Percentiles rank a stretch among this genome's conserved stretches.
These are phyloP conservation scores for Talaromyces wortmannii DNA, from an alignment of 495 filamentous ascomycete genomes.

Conservation along the genomic window DNA sequence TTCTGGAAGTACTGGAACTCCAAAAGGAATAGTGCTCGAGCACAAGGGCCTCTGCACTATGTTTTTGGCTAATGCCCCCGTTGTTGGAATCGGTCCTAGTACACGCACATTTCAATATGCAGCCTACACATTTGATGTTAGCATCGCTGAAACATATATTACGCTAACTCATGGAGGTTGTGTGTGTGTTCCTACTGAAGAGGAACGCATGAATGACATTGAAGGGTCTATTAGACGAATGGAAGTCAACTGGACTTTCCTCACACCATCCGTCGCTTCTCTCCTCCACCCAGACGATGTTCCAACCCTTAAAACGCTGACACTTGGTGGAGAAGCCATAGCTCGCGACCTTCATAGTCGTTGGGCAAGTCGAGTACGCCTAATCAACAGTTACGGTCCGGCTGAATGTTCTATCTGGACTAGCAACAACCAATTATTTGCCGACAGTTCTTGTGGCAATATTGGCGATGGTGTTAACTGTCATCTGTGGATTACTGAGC, in stretches of 20 bases:
- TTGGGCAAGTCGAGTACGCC: constrained; percentile 35
- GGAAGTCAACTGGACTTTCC: constrained; percentile 28
- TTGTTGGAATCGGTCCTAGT: constrained; percentile 7
- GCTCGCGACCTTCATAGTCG: constrained; percentile 27
- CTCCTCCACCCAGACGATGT: constrained; percentile 26
- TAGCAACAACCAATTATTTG: not conserved
- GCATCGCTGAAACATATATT: constrained; percentile 32
- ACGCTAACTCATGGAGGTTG: constrained; percentile 37
- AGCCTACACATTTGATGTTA: constrained; percentile 38
- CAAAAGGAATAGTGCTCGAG: constrained; percentile 42
- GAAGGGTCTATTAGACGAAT: constrained; percentile 23
- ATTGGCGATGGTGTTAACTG: constrained; percentile 16
- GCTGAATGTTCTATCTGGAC: constrained; percentile 21
- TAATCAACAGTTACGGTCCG: constrained; percentile 54
- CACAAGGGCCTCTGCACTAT: constrained; percentile 31
- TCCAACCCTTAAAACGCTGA: constrained; percentile 26
- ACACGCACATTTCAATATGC: constrained; percentile 37
- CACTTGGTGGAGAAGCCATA: constrained; percentile 39
- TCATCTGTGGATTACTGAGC: constrained; percentile 46
- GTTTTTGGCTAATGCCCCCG: constrained; percentile 11
- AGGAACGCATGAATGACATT: constrained; percentile 21
- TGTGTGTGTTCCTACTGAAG: constrained; percentile 35
- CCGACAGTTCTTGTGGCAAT: constrained; percentile 16
- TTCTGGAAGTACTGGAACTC: constrained; percentile 36
- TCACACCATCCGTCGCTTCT: constrained; percentile 37